These are phyloP conservation scores for Cryptococcus neoformans DNA, from an alignment of 1,284 basidiomycete species.

Conservation along the genomic window DNA sequence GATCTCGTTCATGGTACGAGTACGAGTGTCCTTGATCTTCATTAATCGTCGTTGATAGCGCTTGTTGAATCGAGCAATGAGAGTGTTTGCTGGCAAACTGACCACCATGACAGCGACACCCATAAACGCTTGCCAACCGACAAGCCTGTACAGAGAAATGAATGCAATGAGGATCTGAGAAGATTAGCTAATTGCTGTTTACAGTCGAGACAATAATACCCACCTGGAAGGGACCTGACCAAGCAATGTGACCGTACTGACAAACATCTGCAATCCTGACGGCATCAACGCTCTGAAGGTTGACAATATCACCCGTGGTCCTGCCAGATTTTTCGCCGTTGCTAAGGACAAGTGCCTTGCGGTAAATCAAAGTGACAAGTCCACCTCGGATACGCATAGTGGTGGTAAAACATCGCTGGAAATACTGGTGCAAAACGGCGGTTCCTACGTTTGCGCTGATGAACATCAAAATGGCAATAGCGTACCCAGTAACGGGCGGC, in stretches of 20 bases:
- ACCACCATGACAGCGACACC: constrained; percentile 89
- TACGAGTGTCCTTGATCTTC: constrained; percentile 69
- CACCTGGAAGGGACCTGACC: constrained; percentile 53
- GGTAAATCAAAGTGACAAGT: constrained; percentile 78
- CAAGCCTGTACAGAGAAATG: constrained; percentile 77
- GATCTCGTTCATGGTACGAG: constrained; percentile 55
- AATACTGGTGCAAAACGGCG: constrained; percentile 76
- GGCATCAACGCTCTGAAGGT: constrained; percentile 80
- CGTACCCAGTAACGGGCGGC: constrained; percentile 60
- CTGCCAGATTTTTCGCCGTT: constrained; percentile 72
- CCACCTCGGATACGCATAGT: constrained; percentile 89
- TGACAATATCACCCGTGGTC: constrained; percentile 88
- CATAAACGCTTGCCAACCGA: constrained; percentile 89
- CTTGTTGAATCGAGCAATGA: constrained; percentile 72
- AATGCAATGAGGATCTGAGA: constrained; percentile 77
- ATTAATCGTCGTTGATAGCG: constrained; percentile 81
- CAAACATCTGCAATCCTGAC: constrained; percentile 83
- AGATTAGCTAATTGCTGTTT: neutral
- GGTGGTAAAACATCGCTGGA: constrained; percentile 54
- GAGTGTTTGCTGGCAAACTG: constrained; percentile 68
- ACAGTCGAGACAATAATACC: constrained; percentile 12
- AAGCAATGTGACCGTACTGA: constrained; percentile 62
- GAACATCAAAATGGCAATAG: constrained; percentile 77
- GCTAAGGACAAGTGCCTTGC: constrained; percentile 79
- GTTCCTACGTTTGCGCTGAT: constrained; percentile 71